phyloP scores from a whole-genome alignment of 2,329 filamentous ascomycete species.

The Colletotrichum cordylinicola region DNA sequence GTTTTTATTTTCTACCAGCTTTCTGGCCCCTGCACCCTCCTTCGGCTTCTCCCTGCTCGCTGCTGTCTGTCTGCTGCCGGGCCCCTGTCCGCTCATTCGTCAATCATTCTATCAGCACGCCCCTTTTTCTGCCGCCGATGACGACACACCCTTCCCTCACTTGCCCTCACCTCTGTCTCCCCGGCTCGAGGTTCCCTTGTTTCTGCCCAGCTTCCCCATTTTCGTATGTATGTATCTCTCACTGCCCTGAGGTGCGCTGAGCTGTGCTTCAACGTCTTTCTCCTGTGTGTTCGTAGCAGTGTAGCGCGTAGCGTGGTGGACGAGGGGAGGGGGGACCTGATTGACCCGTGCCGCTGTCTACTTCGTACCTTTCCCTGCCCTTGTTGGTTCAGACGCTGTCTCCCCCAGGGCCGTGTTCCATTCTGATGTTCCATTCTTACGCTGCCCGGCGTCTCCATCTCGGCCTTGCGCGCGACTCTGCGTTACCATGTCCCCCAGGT shows the following conservation, averaged over 20 bases:
- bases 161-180: not conserved
- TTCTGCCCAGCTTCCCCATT: conserved; percentile 5
- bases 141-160: not conserved
- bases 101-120: not conserved
- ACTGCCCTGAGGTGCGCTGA: not conserved
- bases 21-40: not conserved
- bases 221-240: not conserved
- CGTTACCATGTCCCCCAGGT: not conserved
- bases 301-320: not conserved
- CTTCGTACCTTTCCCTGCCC: not conserved
- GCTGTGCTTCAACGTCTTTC: not conserved
- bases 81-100: not conserved
- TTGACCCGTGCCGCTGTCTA: not conserved
- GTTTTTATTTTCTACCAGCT: not conserved
- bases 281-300: not conserved
- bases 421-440: conserved; percentile 1
- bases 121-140: not conserved
- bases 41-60: conserved; percentile 5
- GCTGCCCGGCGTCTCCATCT: conserved; percentile 7
- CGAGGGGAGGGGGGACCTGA: not conserved
- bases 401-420: not conserved
- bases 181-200: not conserved
- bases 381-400: not conserved
- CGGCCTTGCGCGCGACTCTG: conserved; percentile 6
- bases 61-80: not conserved